Percentiles rank a stretch among this genome's conserved stretches.
These are phyloP conservation scores for Cryphonectria nitschkei DNA, from an alignment of 2,329 filamentous ascomycete genomes.

Conservation along the genomic window DNA sequence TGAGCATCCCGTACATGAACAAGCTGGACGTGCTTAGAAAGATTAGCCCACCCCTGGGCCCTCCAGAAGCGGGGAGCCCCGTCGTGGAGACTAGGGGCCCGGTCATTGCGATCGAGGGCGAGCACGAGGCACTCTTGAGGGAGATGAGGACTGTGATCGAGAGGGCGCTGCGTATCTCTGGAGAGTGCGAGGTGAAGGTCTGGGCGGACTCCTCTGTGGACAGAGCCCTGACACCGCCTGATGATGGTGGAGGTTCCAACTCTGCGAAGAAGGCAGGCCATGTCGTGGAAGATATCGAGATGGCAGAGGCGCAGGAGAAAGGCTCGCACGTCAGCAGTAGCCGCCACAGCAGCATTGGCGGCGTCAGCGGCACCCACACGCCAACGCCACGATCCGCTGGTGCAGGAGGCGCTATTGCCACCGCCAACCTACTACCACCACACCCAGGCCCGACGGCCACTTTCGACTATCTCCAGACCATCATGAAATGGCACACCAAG, in stretches of 20 bases:
- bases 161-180: conserved; percentile 56
- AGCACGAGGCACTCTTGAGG: conserved; percentile 54
- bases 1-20: conserved; percentile 72
- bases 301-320: conserved; percentile 16
- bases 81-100: conserved; percentile 65
- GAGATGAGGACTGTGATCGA: conserved; percentile 69
- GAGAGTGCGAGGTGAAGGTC: conserved; percentile 50
- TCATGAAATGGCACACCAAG: conserved; percentile 75
- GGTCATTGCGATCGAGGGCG: conserved; percentile 82
- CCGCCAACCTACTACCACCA: not conserved
- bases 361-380: conserved; percentile 6
- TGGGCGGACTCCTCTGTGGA: conserved; percentile 43
- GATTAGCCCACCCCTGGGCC: conserved; percentile 70
- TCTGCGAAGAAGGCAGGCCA: conserved; percentile 40
- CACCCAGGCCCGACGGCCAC: conserved; percentile 16
- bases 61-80: conserved; percentile 36
- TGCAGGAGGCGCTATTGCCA: not conserved
- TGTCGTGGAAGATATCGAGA: conserved; percentile 15
- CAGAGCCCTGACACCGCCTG: conserved; percentile 5
- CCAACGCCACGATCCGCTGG: conserved; percentile 5
- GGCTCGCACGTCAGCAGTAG: conserved; percentile 9
- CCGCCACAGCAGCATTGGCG: conserved; percentile 13
- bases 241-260: conserved; percentile 37
- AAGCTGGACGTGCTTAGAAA: conserved; percentile 78
- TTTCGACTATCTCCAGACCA: conserved; percentile 65